These are phyloP conservation scores for Fomitopsis pinicola DNA, from an alignment of 1,284 basidiomycete species.

Conservation along the genomic window DNA sequence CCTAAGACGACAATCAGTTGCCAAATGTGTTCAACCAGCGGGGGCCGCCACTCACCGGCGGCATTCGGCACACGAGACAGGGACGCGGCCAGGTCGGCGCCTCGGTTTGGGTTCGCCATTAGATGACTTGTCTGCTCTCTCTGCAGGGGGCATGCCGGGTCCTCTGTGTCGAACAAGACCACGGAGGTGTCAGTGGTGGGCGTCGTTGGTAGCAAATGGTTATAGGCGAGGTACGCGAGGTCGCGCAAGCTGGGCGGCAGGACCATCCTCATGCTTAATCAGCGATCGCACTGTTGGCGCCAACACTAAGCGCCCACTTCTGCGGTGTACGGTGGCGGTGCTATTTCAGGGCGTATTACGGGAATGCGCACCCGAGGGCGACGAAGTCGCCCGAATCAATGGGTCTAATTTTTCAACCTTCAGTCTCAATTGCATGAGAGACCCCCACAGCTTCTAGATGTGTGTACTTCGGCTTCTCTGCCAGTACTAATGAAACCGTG, in stretches of 20 bases:
- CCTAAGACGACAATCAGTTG: constrained; percentile 27
- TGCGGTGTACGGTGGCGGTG: no score
- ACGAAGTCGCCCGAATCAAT: no score
- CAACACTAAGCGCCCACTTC: no score
- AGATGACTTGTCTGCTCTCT: constrained; percentile 12
- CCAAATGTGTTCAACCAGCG: constrained; percentile 8
- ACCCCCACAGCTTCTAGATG: no score
- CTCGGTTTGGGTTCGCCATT: constrained; percentile 22
- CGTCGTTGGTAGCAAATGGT: neutral
- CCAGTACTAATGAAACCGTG: no score
- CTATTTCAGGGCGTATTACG: no score
- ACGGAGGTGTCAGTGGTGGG: neutral
- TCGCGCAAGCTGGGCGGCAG: neutral
- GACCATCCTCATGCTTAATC: neutral
- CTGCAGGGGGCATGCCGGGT: constrained; percentile 10
- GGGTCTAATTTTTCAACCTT: no score
- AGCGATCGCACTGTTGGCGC: neutral
- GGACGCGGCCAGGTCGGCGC: constrained; percentile 44
- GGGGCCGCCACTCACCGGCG: constrained; percentile 37
- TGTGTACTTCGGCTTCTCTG: no score
- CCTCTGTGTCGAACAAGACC: no score
- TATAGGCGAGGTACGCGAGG: neutral
- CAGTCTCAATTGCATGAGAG: no score
- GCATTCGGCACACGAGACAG: constrained; percentile 72
- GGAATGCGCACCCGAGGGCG: no score